phyloP scores from a whole-genome alignment of 371 early-diverging fungal species.

The Thermomucor indicae-seudaticae region DNA sequence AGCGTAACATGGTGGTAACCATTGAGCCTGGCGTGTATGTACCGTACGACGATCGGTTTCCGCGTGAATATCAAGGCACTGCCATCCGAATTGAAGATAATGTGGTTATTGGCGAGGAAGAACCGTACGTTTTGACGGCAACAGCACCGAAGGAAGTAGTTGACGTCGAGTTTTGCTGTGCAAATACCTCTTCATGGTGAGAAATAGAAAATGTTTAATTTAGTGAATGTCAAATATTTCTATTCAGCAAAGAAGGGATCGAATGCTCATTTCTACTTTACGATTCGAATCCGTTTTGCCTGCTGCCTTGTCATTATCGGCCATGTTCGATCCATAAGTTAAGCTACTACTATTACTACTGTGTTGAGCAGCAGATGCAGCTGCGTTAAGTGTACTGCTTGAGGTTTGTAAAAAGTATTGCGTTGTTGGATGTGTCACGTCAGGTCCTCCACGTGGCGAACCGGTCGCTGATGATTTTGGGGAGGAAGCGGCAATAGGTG shows the following conservation, averaged over 20 bases:
- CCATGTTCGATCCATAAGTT: constrained; percentile 8
- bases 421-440: constrained; percentile 38
- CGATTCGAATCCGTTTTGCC: constrained; percentile 19
- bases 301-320: constrained; percentile 16
- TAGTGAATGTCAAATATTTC: too few relatives aligned
- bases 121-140: constrained; percentile 68
- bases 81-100: constrained; percentile 97
- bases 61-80: constrained; percentile 81
- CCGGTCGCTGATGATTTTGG: constrained; percentile 10
- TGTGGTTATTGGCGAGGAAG: constrained; percentile 71
- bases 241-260: constrained; percentile 15
- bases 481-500: too few relatives aligned
- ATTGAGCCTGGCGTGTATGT: constrained; percentile 96
- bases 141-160: constrained; percentile 84
- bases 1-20: constrained; percentile 87
- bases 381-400: constrained; percentile 37
- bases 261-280: constrained; percentile 21
- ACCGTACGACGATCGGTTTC: constrained; percentile 72
- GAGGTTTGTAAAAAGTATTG: constrained; percentile 45
- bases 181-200: constrained; percentile 7
- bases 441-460: constrained; percentile 7
- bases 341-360: constrained; percentile 11
- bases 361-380: constrained; percentile 31
- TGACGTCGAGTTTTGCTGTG: constrained; percentile 80
- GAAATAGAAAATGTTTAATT: not conserved